Conservation (phyloP, 163 green algal species). For the Scenedesmus sp. region DNA sequence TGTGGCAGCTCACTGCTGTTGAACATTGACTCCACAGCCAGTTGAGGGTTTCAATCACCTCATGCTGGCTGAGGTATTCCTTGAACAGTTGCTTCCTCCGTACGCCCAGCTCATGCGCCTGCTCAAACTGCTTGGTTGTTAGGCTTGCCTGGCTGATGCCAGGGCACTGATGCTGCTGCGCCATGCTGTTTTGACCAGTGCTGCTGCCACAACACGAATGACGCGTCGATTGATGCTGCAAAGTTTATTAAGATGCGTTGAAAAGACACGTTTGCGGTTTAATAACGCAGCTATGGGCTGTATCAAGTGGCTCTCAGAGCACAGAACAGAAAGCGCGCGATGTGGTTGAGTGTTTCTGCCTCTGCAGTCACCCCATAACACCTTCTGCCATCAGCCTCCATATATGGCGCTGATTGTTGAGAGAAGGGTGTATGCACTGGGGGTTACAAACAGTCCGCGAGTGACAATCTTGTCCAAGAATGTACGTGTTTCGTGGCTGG, state of each 20-base stretch:
- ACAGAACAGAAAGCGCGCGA: background rate
- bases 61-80: conserved; percentile 33
- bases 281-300: too few relatives aligned
- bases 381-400: too few relatives aligned
- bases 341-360: background rate
- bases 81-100: conserved; percentile 44
- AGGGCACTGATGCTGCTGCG: background rate
- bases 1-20: background rate
- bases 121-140: background rate
- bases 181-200: conserved; percentile 14
- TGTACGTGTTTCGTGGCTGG: background rate
- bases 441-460: background rate
- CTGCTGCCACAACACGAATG: background rate
- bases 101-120: conserved; percentile 8
- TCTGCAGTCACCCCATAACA: too few relatives aligned
- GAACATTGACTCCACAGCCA: conserved; percentile 19
- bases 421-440: background rate
- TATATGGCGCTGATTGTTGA: background rate
- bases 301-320: background rate
- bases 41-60: conserved; percentile 39
- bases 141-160: background rate
- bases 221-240: background rate
- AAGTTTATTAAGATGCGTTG: background rate
- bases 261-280: too few relatives aligned
- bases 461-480: background rate